phyloP scores from a whole-genome alignment of 192 early-diverging fungal species.

The Backusella mclennaniae region DNA sequence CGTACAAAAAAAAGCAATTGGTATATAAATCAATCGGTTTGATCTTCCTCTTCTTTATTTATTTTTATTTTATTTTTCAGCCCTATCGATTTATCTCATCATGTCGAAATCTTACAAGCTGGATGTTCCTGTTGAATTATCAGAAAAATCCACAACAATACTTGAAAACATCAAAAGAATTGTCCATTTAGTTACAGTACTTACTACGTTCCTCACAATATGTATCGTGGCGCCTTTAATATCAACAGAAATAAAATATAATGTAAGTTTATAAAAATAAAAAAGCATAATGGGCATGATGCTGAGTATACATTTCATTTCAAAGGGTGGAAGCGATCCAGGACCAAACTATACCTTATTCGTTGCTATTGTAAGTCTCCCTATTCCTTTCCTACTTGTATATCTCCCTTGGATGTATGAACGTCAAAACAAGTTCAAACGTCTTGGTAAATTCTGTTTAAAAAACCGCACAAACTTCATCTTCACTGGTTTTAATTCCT shows the following conservation, averaged over 20 bases:
- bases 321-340: conserved; percentile 30
- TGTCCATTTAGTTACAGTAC: conserved; percentile 21
- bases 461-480: conserved; percentile 30
- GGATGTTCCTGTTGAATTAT: conserved; percentile 29
- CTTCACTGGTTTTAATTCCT: conserved; percentile 23
- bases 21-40: background rate
- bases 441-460: conserved; percentile 33
- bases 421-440: conserved; percentile 31
- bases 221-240: conserved; percentile 30
- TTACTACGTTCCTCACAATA: conserved; percentile 15
- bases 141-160: conserved; percentile 19
- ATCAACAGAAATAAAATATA: conserved; percentile 21
- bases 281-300: background rate
- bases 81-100: background rate
- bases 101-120: conserved; percentile 6
- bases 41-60: background rate
- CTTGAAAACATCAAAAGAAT: conserved; percentile 12
- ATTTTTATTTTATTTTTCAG: background rate
- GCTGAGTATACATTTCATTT: background rate
- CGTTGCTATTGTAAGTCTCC: conserved; percentile 23
- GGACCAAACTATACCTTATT: conserved; percentile 32
- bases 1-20: background rate
- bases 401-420: conserved; percentile 40
- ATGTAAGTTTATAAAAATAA: conserved; percentile 25
- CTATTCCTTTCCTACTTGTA: conserved; percentile 20